Evolutionary conservation across 768 basidiomycete genomes (phyloP), one percentile per base, ranked within the genome.

Genomic region (Pseudohyphozyma bogoriensis): DNA sequence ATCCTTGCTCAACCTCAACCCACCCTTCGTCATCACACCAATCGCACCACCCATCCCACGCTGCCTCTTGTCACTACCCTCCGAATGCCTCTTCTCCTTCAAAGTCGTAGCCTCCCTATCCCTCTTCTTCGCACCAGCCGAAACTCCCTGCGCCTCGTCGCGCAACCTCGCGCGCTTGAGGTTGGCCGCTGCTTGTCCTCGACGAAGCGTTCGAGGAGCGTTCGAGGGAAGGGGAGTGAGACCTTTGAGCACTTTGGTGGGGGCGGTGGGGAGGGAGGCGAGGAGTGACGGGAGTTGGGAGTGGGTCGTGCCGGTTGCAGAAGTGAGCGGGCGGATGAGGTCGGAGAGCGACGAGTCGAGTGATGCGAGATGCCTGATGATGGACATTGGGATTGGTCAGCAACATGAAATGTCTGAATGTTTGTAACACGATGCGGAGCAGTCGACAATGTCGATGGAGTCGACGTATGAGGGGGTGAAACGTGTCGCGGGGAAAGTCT

Each of bases 301-400:
- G 11, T 10, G 6, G 9, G 51, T n/a, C 2, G 53, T 24, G 2
- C 22, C 26, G 40, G 29, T 5, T 5, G 51, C 24, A 6, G 55
- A 90, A 1, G 92, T 91, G 87, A 80, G 77, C 0, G 86, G 86
- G 1, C 80, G 84, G 28, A 76, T 83, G 69, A 89, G 82, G 62
- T 68, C 88, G 69, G 88, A 87, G 55, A 85, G 91, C 74, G 90
- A 89, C 6, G 86, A 81, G 67, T 75, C 77, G 4, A 85, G 92
- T 67, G 85, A 79, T 62, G 81, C 77, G 72, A 81, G 81, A 69
- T 77, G 88, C 47, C 91, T 91, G 71, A 71, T 89, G 9, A 84
- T 81, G 28, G 77, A 28, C 7, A n/a, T n/a, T n/a, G n/a, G 47
- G 15, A 6, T 31, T 24, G 80, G 89, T 91, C 65, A 35, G 81